Percentiles rank a stretch among this genome's conserved stretches.
Evolutionary conservation across 495 filamentous ascomycete genomes (phyloP).

Genomic region (Neurospora sp.): DNA sequence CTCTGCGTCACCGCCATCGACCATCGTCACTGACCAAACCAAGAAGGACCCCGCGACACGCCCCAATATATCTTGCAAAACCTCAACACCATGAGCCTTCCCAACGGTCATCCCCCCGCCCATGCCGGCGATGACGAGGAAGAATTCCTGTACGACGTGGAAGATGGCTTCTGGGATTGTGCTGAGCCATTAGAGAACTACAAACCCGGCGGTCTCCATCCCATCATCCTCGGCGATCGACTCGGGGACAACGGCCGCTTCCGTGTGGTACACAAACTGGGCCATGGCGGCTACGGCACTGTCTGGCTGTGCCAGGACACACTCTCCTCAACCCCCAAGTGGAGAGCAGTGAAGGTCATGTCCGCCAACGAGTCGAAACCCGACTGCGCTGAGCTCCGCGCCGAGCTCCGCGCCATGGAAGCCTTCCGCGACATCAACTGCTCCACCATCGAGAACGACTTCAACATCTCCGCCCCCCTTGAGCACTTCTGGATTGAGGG

Average conservation of each 20-base stretch:
- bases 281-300: constrained; percentile 37
- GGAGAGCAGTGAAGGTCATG: constrained; percentile 21
- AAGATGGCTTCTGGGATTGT: not conserved
- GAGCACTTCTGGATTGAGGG: constrained; percentile 30
- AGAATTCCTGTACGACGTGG: not conserved
- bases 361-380: constrained; percentile 3
- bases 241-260: constrained; percentile 29
- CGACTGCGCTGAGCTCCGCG: constrained; percentile 8
- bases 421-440: not conserved
- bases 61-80: not conserved
- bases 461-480: constrained; percentile 11
- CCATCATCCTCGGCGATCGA: constrained; percentile 36
- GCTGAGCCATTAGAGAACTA: not conserved
- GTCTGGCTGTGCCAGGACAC: constrained; percentile 46
- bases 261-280: constrained; percentile 44
- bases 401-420: constrained; percentile 13
- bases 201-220: constrained; percentile 28
- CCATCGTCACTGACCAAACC: not conserved
- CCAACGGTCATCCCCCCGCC: not conserved
- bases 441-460: not conserved
- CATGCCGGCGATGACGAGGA: not conserved
- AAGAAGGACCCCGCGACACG: not conserved
- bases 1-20: not conserved
- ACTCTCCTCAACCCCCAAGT: constrained; percentile 1
- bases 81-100: not conserved